Percentiles rank a stretch among this genome's conserved stretches.
Evolutionary conservation across 345 rosid species (phyloP).

Genomic region (Kandelia obovata): DNA sequence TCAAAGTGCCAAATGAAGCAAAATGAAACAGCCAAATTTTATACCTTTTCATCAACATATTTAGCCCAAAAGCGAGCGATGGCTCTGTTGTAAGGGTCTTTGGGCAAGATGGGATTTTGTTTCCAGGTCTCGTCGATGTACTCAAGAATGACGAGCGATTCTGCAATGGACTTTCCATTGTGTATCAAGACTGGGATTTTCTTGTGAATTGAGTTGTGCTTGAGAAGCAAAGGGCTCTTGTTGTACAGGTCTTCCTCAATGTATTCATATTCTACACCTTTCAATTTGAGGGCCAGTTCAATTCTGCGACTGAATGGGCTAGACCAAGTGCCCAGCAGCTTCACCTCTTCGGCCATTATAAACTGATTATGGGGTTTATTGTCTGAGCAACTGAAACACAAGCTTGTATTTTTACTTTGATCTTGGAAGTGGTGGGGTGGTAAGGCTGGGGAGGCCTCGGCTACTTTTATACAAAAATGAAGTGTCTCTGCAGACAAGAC

Average conservation of each 20-base stretch:
- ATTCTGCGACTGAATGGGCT: conserved; percentile 8
- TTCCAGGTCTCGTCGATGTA: conserved; percentile 21
- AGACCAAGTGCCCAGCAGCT: conserved; percentile 11
- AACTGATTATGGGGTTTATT: too few relatives aligned
- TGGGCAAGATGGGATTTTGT: conserved; percentile 12
- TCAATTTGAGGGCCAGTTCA: conserved; percentile 15
- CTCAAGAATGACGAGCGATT: conserved; percentile 18
- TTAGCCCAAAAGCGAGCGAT: conserved; percentile 20
- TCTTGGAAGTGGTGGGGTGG: too few relatives aligned
- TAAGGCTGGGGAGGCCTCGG: neutral
- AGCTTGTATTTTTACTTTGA: too few relatives aligned
- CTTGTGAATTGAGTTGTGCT: conserved; percentile 12
- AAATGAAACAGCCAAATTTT: neutral
- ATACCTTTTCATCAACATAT: conserved; percentile 12
- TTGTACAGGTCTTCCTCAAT: conserved; percentile 14
- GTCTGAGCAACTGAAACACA: too few relatives aligned
- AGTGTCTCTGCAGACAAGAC: too few relatives aligned
- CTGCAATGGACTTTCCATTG: conserved; percentile 19
- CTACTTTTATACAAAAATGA: too few relatives aligned
- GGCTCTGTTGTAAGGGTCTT: conserved; percentile 9
- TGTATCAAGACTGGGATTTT: conserved; percentile 19
- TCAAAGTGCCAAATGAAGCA: neutral
- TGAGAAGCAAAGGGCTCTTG: conserved; percentile 17
- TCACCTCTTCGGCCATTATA: conserved; percentile 8
- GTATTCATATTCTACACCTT: conserved; percentile 15